A percentile compares a stretch with the other conserved stretches of the same genome.
These are phyloP conservation scores for Millerozyma miso DNA, from an alignment of 805 yeast genomes.

Conservation along the genomic window DNA sequence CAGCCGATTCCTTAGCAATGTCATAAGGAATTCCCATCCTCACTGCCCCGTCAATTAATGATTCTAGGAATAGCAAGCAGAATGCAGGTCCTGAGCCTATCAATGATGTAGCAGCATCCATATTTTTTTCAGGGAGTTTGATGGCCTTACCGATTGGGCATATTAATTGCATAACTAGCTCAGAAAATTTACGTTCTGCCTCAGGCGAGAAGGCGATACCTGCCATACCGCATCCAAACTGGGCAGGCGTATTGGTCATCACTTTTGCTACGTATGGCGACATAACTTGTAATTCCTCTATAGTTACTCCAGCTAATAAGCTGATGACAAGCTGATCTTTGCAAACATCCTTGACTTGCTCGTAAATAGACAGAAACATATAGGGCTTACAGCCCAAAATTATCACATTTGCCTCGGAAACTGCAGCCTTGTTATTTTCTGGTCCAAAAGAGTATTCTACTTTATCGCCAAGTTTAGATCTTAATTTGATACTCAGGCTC, in stretches of 20 bases:
- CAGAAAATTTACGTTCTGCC: conserved; percentile 41
- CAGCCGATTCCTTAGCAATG: conserved; percentile 80
- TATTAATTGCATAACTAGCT: conserved; percentile 49
- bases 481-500: conserved; percentile 39
- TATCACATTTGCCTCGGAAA: conserved; percentile 61
- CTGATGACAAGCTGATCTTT: conserved; percentile 63
- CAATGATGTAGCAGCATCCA: conserved; percentile 94
- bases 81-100: conserved; percentile 98
- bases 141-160: conserved; percentile 64
- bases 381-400: conserved; percentile 89
- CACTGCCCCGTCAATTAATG: conserved; percentile 90
- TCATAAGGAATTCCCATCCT: conserved; percentile 89
- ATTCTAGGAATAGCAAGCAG: conserved; percentile 82
- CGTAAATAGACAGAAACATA: conserved; percentile 59
- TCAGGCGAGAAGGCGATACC: conserved; percentile 70
- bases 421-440: conserved; percentile 53
- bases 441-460: conserved; percentile 48
- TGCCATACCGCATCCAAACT: conserved; percentile 90
- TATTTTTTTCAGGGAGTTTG: conserved; percentile 79
- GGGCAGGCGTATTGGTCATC: conserved; percentile 98
- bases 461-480: conserved; percentile 35
- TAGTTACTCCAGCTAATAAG: conserved; percentile 89
- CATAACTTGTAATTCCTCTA: conserved; percentile 55
- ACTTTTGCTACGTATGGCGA: conserved; percentile 72
- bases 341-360: conserved; percentile 43